Percentiles rank a stretch among this genome's conserved stretches.
Evolutionary conservation across 2,329 filamentous ascomycete genomes (phyloP).

Genomic region (Aspergillus pseudotamarii): DNA sequence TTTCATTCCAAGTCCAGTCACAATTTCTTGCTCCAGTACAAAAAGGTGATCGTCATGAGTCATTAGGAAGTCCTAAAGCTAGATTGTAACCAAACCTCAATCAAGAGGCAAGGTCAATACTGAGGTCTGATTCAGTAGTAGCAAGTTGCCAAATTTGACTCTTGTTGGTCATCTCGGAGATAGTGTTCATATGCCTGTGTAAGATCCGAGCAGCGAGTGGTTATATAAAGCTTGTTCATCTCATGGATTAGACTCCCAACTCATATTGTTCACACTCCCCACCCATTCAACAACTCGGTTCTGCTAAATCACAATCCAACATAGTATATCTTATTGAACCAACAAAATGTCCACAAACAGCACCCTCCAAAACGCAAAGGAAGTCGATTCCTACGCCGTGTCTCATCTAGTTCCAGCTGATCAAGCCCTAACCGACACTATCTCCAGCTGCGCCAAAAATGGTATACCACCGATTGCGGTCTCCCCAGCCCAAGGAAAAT

Average conservation of each 20-base stretch:
- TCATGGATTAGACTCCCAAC: neutral
- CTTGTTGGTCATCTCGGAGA: neutral
- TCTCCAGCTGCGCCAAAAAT: neutral
- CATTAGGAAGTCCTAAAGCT: no score
- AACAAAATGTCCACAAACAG: neutral
- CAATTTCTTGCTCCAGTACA: neutral
- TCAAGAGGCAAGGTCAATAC: no score
- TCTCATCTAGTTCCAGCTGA: neutral
- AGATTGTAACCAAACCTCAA: no score
- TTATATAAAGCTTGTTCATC: neutral
- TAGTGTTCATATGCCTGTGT: neutral
- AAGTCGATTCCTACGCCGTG: neutral
- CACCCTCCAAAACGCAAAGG: neutral
- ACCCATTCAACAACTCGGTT: neutral
- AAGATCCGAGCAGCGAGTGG: neutral
- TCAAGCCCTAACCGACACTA: neutral
- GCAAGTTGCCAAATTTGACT: neutral
- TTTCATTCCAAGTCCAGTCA: no score
- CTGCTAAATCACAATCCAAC: neutral
- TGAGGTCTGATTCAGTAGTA: no score
- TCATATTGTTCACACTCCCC: rapidly evolving
- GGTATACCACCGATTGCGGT: neutral
- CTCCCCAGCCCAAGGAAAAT: neutral
- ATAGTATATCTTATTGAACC: neutral
- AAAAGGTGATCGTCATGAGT: neutral